These are phyloP conservation scores for Mycena latifolia DNA, from an alignment of 768 basidiomycete species.

Conservation along the genomic window DNA sequence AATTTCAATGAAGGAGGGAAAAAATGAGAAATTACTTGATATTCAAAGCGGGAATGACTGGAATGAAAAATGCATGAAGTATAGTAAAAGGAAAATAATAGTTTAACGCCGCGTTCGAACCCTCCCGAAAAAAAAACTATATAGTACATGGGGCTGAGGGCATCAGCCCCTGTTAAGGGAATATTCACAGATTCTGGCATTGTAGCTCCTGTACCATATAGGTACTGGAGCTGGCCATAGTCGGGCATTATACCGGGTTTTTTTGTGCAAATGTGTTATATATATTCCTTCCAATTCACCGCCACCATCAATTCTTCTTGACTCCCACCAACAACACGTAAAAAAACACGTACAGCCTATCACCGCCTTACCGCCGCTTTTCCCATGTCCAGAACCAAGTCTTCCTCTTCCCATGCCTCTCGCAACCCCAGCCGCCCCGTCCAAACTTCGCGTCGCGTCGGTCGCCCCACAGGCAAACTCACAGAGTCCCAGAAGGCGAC, in stretches of 20 bases:
- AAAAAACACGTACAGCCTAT: background rate
- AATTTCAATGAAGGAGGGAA: no score
- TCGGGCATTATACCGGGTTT: background rate
- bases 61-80: background rate
- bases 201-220: background rate
- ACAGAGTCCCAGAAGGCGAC: background rate
- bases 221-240: background rate
- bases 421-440: no score
- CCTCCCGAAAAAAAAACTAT: background rate
- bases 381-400: no score
- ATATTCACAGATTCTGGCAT: background rate
- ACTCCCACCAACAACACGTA: background rate
- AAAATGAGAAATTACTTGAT: no score
- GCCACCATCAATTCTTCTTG: background rate
- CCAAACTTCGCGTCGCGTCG: no score
- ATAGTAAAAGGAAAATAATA: background rate
- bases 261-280: background rate
- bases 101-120: background rate
- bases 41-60: no score
- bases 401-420: no score
- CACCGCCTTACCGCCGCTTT: background rate
- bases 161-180: background rate
- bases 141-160: background rate
- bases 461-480: no score
- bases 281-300: background rate